phyloP scores from a whole-genome alignment of 202 grass and related monocot genomes.

The Dendrocalamus latiflorus region DNA sequence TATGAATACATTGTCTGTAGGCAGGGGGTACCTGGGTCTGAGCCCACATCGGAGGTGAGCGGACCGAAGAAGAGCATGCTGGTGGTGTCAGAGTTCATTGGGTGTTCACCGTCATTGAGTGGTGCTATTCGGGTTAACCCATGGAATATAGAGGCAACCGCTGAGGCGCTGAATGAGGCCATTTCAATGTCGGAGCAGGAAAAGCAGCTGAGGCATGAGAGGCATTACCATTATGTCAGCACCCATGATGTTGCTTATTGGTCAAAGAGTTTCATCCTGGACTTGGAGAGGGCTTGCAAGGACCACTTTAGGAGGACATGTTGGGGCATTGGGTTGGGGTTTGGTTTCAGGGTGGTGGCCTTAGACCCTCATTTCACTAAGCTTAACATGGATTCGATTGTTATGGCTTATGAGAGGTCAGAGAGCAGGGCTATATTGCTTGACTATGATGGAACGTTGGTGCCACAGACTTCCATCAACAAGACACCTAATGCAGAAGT shows the following conservation, averaged over 20 bases:
- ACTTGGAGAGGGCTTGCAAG: conserved; percentile 82
- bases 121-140: conserved; percentile 92
- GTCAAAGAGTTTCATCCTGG: conserved; percentile 72
- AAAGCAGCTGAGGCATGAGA: conserved; percentile 91
- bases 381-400: conserved; percentile 75
- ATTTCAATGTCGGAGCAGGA: conserved; percentile 71
- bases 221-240: conserved; percentile 87
- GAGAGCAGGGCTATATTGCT: conserved; percentile 81
- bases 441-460: conserved; percentile 92
- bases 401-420: conserved; percentile 56
- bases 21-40: conserved; percentile 50
- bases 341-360: conserved; percentile 91
- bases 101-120: conserved; percentile 88
- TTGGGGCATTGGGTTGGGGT: conserved; percentile 88
- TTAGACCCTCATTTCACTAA: conserved; percentile 87
- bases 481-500: conserved; percentile 54
- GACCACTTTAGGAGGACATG: conserved; percentile 83
- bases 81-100: conserved; percentile 96
- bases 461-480: conserved; percentile 63
- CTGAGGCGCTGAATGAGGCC: conserved; percentile 87
- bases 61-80: conserved; percentile 84
- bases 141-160: conserved; percentile 88
- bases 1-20: conserved; percentile 96
- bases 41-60: conserved; percentile 29
- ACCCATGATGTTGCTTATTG: conserved; percentile 86